A percentile compares a stretch with the other conserved stretches of the same genome.
phyloP scores from a whole-genome alignment of 495 filamentous ascomycete species.

The Aspergillus haitiensis region DNA sequence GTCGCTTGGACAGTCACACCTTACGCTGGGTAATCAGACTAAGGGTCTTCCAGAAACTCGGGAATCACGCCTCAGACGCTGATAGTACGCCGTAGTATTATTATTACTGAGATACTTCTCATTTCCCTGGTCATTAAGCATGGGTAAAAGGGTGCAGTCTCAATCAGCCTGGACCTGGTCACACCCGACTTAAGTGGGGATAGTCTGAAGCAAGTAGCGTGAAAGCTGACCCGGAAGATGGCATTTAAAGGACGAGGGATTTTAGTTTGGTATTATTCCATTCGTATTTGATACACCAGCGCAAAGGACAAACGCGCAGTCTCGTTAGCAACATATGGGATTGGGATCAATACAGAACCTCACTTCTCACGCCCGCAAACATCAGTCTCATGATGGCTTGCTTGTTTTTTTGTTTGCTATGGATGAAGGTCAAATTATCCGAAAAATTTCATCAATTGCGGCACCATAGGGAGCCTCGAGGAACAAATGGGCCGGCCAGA shows the following conservation, averaged over 20 bases:
- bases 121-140: constrained; percentile 18
- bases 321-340: no score
- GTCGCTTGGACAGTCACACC: constrained; percentile 16
- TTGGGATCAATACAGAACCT: no score
- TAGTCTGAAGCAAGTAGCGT: constrained; percentile 6
- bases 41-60: constrained; percentile 28
- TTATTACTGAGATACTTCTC: constrained; percentile 16
- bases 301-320: neutral
- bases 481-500: constrained; percentile 19
- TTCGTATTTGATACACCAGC: neutral
- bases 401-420: no score
- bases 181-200: neutral
- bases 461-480: constrained; percentile 3
- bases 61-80: constrained; percentile 25
- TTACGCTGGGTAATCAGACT: constrained; percentile 23
- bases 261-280: neutral
- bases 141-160: constrained; percentile 16
- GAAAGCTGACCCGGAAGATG: neutral
- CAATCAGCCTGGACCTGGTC: constrained; percentile 6
- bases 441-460: constrained; percentile 15
- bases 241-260: no score
- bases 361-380: no score
- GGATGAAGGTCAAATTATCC: neutral
- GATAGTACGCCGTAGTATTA: neutral
- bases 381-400: no score